Conservation (phyloP, 441 rosid species). For the Pelargonium myrrhifolium region DNA sequence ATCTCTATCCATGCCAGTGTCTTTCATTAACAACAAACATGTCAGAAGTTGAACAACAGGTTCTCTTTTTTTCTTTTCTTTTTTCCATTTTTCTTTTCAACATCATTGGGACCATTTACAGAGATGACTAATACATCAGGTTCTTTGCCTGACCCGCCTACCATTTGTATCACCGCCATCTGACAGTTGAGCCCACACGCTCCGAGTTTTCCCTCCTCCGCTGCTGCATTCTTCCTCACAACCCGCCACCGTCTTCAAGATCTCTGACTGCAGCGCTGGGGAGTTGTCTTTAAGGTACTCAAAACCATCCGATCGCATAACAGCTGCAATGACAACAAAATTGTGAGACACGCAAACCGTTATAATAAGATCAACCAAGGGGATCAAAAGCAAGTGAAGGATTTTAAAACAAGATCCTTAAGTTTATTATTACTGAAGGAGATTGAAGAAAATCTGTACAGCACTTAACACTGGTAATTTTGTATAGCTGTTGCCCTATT, state of each 20-base stretch:
- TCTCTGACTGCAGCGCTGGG: slow-evolving; percentile 45
- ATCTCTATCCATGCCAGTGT: not conserved
- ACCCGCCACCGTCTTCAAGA: slow-evolving; percentile 57
- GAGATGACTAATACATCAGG: slow-evolving; percentile 19
- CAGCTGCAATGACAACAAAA: slow-evolving; percentile 35
- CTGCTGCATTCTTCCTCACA: slow-evolving; percentile 62
- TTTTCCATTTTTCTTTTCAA: not conserved
- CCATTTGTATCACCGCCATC: slow-evolving; percentile 67
- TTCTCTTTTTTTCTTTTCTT: not conserved
- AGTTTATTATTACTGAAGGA: not conserved
- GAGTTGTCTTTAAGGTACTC: slow-evolving; percentile 39
- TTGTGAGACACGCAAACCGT: not conserved
- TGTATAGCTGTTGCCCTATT: not conserved
- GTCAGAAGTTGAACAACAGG: slow-evolving; percentile 4
- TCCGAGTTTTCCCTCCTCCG: slow-evolving; percentile 60
- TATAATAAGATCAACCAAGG: not conserved
- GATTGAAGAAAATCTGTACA: not conserved
- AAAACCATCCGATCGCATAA: slow-evolving; percentile 57
- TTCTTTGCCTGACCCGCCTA: slow-evolving; percentile 65
- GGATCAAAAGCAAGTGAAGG: not conserved
- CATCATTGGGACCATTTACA: slow-evolving; percentile 16
- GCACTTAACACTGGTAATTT: too few relatives aligned
- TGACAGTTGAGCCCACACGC: slow-evolving; percentile 83
- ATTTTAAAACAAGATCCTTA: not conserved
- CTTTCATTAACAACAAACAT: not conserved